Base-by-base conservation (phyloP, 2,329 filamentous ascomycete genomes). In the Fusarium sp. region DNA sequence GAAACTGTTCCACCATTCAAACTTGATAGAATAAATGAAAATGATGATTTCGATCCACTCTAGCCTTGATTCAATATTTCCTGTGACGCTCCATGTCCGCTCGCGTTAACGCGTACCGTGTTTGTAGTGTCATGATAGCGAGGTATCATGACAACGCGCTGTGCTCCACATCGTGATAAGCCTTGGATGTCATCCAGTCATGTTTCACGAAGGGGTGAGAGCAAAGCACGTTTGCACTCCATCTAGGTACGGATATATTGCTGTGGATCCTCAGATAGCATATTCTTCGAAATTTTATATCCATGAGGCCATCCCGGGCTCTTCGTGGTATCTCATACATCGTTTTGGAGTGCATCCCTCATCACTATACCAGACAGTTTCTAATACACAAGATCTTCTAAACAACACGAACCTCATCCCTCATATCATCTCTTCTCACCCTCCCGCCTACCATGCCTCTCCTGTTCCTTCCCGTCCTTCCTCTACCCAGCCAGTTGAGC, bases 401-500 rank as follows among this genome's bases (percentile, higher is more conserved):
- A 35, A 76, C 74, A 66, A 82, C 82, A 21, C 82, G 78, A 26
- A 84, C 63, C 67, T 83, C 81, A 49, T 83, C 82, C 48, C 80
- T 77, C 6, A 71, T 65, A 55, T 79, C 79, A 24, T 84, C 83
- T 50, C 86, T 79, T 68, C 82, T 82, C 12, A 88, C 85, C 53
- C 87, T 79, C 0, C 86, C 87, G 3, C 94, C 94, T 1, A 98
- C 94, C 77, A 98, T 95, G 0, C 96, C 96, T 69, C 93, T 88
- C 54, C 96, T 84, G 79, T 98, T 97, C 68, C 96, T 85, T 0
- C 96, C 96, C 6, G 94, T 98, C 35, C 96, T 84, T 0, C 95
- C 95, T 46, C 96, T 85, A 0, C 95, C 95, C 3, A 99, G 86
- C 96, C 96, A 99, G 79, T 99, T 99, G 74, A 98, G 89, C 81